Base-by-base conservation (phyloP, 192 early-diverging fungal genomes). In the Lobosporangium transversale region DNA sequence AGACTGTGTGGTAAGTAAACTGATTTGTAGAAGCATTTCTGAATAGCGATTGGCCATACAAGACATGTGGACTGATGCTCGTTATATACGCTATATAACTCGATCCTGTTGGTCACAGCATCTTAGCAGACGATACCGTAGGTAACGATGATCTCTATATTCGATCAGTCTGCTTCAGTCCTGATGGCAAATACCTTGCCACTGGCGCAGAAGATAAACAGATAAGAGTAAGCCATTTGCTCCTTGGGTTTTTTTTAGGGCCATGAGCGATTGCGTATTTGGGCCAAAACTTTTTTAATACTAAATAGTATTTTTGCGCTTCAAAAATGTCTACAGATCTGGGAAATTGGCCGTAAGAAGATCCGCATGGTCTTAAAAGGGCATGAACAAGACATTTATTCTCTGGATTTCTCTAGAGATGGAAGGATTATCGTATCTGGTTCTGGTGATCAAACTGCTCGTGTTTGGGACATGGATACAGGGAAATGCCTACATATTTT, bases 381-480 rank as follows among this genome's bases (percentile, higher is more conserved):
- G 21, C 97, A 99, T 70, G 92, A 94, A 54, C 93, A 95, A 80
- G 97, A 99, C 68, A 97, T 99, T 60, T 99, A 99, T 79, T 92
- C 90, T 31, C 87, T 99, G 59, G 97, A 98, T 66, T 99, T 96
- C 87, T 90, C 90, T 59, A 82, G 91, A 23, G 95, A 97, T 79
- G 95, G 96, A 24, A 81, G 87, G 58, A 89, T 88, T 31, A 89
- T 99, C 59, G 94, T 95, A 17, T 94, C 92, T 20, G 97, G 96
- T 10, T 93, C 91, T 0, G 93, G 93, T 33, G 93, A 94, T 75
- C 88, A 89, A 61, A 92, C 92, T 0, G 91, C 89, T 54, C 82
- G 94, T 56, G 88, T 98, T 30, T 98, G 96, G 96, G 91, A 91
- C 75, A 86, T 94, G 62, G 87, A 87, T 29, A 85, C 82, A 33